These are phyloP conservation scores for Suillus ampliporus DNA, from an alignment of 768 basidiomycete genomes.

Conservation along the genomic window DNA sequence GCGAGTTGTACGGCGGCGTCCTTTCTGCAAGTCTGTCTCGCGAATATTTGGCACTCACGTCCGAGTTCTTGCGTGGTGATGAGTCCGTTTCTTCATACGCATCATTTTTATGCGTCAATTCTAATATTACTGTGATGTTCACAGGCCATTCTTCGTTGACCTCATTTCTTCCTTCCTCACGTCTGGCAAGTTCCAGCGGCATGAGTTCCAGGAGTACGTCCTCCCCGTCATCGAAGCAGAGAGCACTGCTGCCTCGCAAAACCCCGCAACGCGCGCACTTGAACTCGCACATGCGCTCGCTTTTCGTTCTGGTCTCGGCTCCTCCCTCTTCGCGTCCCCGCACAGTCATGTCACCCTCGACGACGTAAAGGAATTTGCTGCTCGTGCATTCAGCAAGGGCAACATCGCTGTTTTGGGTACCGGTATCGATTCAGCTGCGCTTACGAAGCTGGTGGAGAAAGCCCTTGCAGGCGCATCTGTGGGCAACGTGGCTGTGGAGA, in stretches of 20 bases:
- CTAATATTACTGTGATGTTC: neutral
- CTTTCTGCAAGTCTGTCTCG: slow-evolving; percentile 83
- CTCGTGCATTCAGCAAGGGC: slow-evolving; percentile 72
- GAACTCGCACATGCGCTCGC: slow-evolving; percentile 90
- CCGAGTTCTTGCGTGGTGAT: slow-evolving; percentile 94
- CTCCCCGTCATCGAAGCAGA: slow-evolving; percentile 75
- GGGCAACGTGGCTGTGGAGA: slow-evolving; percentile 38
- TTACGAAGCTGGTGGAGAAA: slow-evolving; percentile 74
- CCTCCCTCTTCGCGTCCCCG: slow-evolving; percentile 84
- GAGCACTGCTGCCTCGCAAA: slow-evolving; percentile 57
- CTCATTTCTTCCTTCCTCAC: slow-evolving; percentile 85
- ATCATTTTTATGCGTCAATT: neutral
- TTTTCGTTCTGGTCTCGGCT: slow-evolving; percentile 93
- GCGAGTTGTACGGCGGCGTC: slow-evolving; percentile 92
- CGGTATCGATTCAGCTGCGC: slow-evolving; percentile 75
- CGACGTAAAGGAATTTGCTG: slow-evolving; percentile 78
- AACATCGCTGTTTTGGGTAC: slow-evolving; percentile 90
- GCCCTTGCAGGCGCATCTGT: slow-evolving; percentile 52
- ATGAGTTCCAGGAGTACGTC: slow-evolving; percentile 80
- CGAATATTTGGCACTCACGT: slow-evolving; percentile 91
- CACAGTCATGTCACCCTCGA: slow-evolving; percentile 65
- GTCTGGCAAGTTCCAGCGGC: slow-evolving; percentile 80
- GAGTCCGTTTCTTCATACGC: slow-evolving; percentile 68
- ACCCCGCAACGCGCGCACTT: slow-evolving; percentile 73
- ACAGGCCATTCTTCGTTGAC: slow-evolving; percentile 88